phyloP scores from a whole-genome alignment of 257 asterid species.

The Handroanthus guayacan region DNA sequence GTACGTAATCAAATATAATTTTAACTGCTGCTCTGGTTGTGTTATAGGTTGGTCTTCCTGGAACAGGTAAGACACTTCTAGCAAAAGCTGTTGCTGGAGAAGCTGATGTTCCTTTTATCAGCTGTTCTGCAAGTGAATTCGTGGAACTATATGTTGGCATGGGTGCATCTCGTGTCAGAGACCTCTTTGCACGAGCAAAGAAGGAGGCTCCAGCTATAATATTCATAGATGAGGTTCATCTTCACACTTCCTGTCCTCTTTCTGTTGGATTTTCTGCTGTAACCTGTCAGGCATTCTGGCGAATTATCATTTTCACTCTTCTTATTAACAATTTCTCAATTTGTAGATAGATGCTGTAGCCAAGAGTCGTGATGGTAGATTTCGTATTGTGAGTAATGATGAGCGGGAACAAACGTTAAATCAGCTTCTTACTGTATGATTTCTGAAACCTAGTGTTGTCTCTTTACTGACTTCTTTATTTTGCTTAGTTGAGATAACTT shows the following conservation, averaged over 20 bases:
- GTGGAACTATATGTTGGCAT: conserved; percentile 98
- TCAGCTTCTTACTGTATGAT: conserved; percentile 94
- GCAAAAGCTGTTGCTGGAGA: conserved; percentile 99
- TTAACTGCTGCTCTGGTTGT: conserved; percentile 36
- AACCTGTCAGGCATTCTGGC: conserved; percentile 26
- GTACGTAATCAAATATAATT: conserved; percentile 5
- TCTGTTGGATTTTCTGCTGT: conserved; percentile 26
- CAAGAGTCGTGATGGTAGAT: conserved; percentile 97
- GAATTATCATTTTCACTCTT: conserved; percentile 30
- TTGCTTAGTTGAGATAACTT: conserved; percentile 36
- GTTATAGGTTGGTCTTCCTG: conserved; percentile 94
- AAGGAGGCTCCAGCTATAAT: conserved; percentile 98
- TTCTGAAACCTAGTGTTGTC: conserved; percentile 30
- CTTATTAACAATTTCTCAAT: conserved; percentile 39
- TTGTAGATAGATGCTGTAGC: conserved; percentile 99
- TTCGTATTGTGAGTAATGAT: conserved; percentile 93
- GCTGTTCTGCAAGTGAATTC: conserved; percentile 99
- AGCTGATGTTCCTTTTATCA: conserved; percentile 97
- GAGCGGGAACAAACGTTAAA: conserved; percentile 97
- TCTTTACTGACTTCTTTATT: conserved; percentile 16
- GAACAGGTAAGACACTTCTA: conserved; percentile 98
- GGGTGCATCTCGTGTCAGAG: conserved; percentile 99
- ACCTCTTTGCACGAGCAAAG: conserved; percentile 97
- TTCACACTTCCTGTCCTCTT: conserved; percentile 25
- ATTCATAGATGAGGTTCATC: conserved; percentile 92